Percentiles rank a stretch among this genome's conserved stretches.
Evolutionary conservation across 202 grass and related monocot species (phyloP).

Genomic region (Panicum hallii): DNA sequence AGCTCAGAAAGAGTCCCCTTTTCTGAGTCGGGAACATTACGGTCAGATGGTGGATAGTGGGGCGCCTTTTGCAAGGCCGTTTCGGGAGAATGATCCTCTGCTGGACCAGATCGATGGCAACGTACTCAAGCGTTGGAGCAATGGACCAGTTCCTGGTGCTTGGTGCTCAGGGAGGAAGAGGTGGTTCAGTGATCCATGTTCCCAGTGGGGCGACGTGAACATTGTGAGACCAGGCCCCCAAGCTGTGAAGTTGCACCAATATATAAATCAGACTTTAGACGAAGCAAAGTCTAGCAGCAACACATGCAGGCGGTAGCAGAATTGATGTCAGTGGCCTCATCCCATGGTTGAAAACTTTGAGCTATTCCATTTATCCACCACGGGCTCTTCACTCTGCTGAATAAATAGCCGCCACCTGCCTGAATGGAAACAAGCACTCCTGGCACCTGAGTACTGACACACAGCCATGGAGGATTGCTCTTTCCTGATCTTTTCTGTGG

Average conservation of each 20-base stretch:
- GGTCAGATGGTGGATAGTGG: slow-evolving; percentile 70
- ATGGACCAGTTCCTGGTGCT: slow-evolving; percentile 67
- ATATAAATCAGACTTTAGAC: slow-evolving; percentile 60
- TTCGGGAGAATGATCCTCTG: slow-evolving; percentile 59
- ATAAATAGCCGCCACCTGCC: slow-evolving; percentile 4
- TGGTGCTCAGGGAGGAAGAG: slow-evolving; percentile 80
- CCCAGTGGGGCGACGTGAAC: slow-evolving; percentile 78
- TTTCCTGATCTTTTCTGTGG: background rate
- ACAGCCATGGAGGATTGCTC: background rate
- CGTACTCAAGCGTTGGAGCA: slow-evolving; percentile 60
- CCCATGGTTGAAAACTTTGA: slow-evolving; percentile 24
- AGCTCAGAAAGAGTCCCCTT: slow-evolving; percentile 60
- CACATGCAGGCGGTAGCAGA: slow-evolving; percentile 67
- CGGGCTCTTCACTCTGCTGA: slow-evolving; percentile 10
- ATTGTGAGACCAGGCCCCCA: slow-evolving; percentile 65
- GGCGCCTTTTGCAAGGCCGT: slow-evolving; percentile 81
- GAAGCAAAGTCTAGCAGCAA: slow-evolving; percentile 54
- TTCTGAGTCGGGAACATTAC: slow-evolving; percentile 61
- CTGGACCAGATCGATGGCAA: slow-evolving; percentile 72
- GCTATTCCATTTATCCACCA: slow-evolving; percentile 1
- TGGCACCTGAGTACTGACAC: background rate
- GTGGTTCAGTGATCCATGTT: slow-evolving; percentile 89
- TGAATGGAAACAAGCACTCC: background rate
- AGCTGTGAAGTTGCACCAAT: slow-evolving; percentile 55
- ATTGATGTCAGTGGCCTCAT: slow-evolving; percentile 7